Base-by-base conservation (phyloP, 495 filamentous ascomycete genomes). In the Jackrogersella multiformis region DNA sequence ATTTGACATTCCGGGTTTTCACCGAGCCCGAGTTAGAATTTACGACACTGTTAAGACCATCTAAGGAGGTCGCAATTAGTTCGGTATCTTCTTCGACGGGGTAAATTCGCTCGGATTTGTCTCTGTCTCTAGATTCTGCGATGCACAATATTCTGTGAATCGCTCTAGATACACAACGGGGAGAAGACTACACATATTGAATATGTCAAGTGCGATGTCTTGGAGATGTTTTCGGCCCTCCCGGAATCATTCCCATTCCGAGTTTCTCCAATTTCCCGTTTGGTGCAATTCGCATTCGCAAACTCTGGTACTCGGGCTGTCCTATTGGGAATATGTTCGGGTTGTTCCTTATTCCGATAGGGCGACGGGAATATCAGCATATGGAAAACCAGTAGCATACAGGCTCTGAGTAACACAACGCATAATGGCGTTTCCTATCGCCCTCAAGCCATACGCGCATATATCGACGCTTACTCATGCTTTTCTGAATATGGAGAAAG, bases 1-100 rank as follows among this genome's bases (percentile, higher is more conserved):
- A n/a, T n/a, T n/a, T n/a, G n/a, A 44, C 8, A 65, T 51, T 48
- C 67, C 67, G 67, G 67, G 51, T 65, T 70, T 65, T 65, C 61
- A 41, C 67, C 67, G 67, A 70, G 52, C 10, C 13, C 26, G 12
- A 7, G 23, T 61, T 15, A 21, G 10, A 12, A 23, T 30, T 7
- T 30, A 30, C 26, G 7, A 30, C 3, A 20, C 16, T 26, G 41
- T 12, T 28, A 34, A n/a, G n/a, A n/a, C n/a, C n/a, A n/a, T n/a
- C 18, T n/a, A 44, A 53, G n/a, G 23, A 15, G 12, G 45, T 21
- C 66, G 66, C 66, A 54, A 10, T 59, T 57, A 70, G 28, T 32
- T 70, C 67, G 67, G 67, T 36, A 70, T 65, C 36, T 57, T 1
- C 2, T 16, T 26, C 46, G 21, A 54, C 39, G 56, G 57, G 39